Evolutionary conservation across 768 basidiomycete genomes (phyloP).

Genomic region (Glaciozyma martinii): DNA sequence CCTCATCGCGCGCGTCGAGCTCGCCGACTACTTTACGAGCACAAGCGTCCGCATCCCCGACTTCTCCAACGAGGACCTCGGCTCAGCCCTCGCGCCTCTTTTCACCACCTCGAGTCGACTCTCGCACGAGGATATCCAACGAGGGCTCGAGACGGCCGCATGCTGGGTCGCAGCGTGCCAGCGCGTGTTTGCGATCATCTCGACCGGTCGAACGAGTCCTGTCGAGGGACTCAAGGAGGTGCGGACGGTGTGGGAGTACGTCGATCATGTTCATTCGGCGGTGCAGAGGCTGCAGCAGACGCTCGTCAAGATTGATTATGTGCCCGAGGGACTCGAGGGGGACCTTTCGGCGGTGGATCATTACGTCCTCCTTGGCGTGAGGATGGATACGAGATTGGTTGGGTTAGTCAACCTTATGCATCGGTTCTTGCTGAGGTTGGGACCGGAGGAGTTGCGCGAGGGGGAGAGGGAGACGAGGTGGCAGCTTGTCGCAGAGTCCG

Average conservation of each 20-base stretch:
- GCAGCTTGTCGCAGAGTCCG: no score
- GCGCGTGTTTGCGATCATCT: not conserved
- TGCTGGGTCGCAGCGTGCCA: no score
- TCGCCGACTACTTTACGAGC: no score
- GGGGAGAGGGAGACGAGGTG: not conserved
- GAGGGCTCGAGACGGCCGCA: no score
- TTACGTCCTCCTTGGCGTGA: not conserved
- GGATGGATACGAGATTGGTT: not conserved
- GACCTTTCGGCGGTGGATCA: not conserved
- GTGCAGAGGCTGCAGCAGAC: not conserved
- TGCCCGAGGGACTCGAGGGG: not conserved
- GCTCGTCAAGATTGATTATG: not conserved
- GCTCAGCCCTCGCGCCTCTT: no score
- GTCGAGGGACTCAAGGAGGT: no score
- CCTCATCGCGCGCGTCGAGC: no score
- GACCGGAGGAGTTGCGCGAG: not conserved
- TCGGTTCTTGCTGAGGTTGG: not conserved
- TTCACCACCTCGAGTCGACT: no score
- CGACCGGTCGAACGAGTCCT: not conserved
- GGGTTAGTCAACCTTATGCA: not conserved
- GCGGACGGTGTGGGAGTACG: no score
- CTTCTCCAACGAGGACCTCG: no score
- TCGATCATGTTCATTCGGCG: not conserved
- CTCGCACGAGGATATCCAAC: no score
- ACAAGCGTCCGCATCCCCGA: no score